Evolutionary conservation across 2,329 filamentous ascomycete genomes (phyloP).

Genomic region (Elsinoe australis): DNA sequence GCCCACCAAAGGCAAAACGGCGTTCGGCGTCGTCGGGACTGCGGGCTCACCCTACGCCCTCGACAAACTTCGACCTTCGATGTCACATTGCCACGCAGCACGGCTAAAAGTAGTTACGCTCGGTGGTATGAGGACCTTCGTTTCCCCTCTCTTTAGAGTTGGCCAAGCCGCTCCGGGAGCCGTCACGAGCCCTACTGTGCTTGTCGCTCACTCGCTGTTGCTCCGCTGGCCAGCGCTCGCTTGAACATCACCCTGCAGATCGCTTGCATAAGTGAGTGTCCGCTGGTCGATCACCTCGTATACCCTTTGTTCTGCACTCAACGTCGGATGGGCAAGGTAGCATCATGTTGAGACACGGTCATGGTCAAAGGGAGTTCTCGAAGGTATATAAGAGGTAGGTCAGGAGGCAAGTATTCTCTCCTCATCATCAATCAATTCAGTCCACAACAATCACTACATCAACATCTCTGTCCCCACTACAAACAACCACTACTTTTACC

Average conservation of each 20-base stretch:
- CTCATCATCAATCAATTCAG: slow-evolving; percentile 3
- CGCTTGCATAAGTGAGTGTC: not conserved
- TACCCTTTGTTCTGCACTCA: slow-evolving; percentile 1
- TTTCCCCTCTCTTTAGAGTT: slow-evolving; percentile 3
- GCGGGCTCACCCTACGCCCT: too few species aligned
- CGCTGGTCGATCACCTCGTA: slow-evolving; percentile 9
- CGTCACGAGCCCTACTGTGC: slow-evolving; percentile 12
- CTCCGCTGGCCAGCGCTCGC: too few species aligned
- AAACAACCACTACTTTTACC: not conserved
- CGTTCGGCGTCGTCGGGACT: slow-evolving; percentile 6
- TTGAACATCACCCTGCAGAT: too few species aligned
- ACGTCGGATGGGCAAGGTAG: not conserved
- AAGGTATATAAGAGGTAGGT: slow-evolving; percentile 12
- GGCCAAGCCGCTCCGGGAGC: not conserved
- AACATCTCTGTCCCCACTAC: not conserved
- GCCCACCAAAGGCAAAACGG: not conserved
- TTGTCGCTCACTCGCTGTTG: too few species aligned
- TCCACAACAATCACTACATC: not conserved
- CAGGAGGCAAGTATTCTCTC: not conserved
- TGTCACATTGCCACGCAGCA: slow-evolving; percentile 9
- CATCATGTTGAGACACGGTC: not conserved
- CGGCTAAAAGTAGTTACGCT: slow-evolving; percentile 1
- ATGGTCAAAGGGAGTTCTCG: not conserved
- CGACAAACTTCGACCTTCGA: slow-evolving; percentile 1
- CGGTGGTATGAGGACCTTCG: not conserved